Conservation (phyloP, 352 stramenopile species). For the Saprolegnia parasitica region DNA sequence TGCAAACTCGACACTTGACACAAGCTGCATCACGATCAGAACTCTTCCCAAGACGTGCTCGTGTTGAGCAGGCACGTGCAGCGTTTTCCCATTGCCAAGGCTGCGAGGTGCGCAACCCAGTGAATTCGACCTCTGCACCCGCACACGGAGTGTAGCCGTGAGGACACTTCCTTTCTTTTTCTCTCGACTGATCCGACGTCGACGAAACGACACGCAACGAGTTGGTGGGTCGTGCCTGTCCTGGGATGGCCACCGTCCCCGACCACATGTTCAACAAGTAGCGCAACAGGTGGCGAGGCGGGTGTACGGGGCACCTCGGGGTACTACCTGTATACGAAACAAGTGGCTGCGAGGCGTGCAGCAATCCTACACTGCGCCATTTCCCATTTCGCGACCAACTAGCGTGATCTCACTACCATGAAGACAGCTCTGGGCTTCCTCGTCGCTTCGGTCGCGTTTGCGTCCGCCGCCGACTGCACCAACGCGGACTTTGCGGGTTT, state of each 20-base stretch:
- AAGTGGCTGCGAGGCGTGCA: neutral
- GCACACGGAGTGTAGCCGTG: no score
- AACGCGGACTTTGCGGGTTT: neutral
- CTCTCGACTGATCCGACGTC: no score
- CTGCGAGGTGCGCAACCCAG: no score
- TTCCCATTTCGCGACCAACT: conserved; percentile 12
- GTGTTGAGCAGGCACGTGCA: no score
- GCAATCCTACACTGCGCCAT: conserved; percentile 3
- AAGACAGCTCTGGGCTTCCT: neutral
- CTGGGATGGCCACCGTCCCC: neutral
- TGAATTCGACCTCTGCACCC: no score
- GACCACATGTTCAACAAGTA: conserved; percentile 10
- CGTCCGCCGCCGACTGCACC: conserved; percentile 5
- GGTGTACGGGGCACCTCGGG: neutral
- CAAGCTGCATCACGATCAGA: neutral
- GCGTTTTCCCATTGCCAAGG: no score
- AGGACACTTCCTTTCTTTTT: no score
- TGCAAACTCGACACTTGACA: neutral
- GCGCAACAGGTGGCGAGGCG: neutral
- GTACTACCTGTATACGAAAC: conserved; percentile 19
- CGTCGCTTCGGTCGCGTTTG: neutral
- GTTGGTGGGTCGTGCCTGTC: neutral
- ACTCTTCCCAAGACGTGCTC: neutral
- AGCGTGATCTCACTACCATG: neutral
- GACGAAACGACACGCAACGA: no score